Base-by-base conservation (phyloP, 2,329 filamentous ascomycete species). In the Phaeomoniella chlamydospora region DNA sequence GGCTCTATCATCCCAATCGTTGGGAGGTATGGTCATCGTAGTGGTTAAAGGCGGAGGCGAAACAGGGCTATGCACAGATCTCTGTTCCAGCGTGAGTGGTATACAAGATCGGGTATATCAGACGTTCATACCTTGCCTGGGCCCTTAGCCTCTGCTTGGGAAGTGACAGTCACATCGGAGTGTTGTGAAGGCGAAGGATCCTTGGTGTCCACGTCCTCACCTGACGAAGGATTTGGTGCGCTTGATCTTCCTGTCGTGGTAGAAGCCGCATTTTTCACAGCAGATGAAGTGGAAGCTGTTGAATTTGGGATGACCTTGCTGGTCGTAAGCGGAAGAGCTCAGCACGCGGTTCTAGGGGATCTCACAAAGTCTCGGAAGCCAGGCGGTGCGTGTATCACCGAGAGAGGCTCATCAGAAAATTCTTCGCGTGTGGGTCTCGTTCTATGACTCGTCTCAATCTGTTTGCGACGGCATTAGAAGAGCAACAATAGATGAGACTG, bases 371-470 rank as follows among this genome's bases (percentile, higher is more conserved):
- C 73, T 38, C 74, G 71, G 56, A 90, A 94, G 42, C 80, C 83
- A 44, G 84, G 70, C 0, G 87, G 86, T 12, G 83, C 84, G 64
- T 94, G 87, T 46, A 94, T 94, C 37, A 93, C 87, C 1, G 87
- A 94, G 36, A 84, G 71, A 15, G 85, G 79, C 45, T 87, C 84
- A 45, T 93, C 84, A 41, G 76, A 77, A 15, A 70, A 70, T 36
- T 62, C 61, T 12, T 38, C 31, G 6, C 36, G 38, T 31, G 42
- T 35, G n/a, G 31, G 13, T 41, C 35, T 31, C 39, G 18, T 15
- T 45, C 39, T 9, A 41, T 65, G 45, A 18, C 54, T 47, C 5
- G 65, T 72, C 42, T 69, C 57, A 34, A 71, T n/a, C n/a, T n/a
- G n/a, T n/a, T n/a, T n/a, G n/a, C n/a, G n/a, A n/a, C n/a, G n/a